Evolutionary conservation across 768 basidiomycete genomes (phyloP).

Genomic region (Tephrocybe sp.): DNA sequence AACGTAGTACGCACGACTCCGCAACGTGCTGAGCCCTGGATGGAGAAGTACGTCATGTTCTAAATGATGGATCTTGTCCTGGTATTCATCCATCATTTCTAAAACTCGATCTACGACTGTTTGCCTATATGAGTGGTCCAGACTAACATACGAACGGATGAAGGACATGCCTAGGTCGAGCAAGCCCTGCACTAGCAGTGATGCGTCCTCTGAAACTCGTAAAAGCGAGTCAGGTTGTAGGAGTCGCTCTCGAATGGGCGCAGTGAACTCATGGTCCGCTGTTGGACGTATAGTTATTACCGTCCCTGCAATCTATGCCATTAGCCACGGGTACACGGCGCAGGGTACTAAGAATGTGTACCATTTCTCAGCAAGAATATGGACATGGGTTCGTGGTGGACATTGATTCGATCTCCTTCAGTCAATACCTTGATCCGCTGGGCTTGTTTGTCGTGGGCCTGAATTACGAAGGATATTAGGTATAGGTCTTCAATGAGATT

Average conservation of each 20-base stretch:
- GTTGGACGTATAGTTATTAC: constrained; percentile 60
- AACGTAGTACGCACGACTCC: constrained; percentile 51
- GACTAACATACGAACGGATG: neutral
- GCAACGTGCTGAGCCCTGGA: constrained; percentile 59
- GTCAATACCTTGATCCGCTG: constrained; percentile 30
- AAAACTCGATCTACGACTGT: constrained; percentile 64
- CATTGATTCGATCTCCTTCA: constrained; percentile 57
- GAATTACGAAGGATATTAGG: neutral
- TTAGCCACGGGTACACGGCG: neutral
- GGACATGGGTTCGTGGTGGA: constrained; percentile 53
- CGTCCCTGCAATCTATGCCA: constrained; percentile 40
- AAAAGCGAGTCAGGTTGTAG: constrained; percentile 59
- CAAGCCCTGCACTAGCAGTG: constrained; percentile 55
- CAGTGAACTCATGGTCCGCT: constrained; percentile 46
- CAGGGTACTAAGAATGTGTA: constrained; percentile 15
- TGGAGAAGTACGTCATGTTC: constrained; percentile 59
- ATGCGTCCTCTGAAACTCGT: constrained; percentile 57
- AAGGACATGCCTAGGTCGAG: constrained; percentile 39
- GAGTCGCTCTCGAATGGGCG: constrained; percentile 59
- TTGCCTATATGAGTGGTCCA: neutral
- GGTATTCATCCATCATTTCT: constrained; percentile 68
- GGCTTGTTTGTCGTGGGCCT: constrained; percentile 24
- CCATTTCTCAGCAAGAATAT: constrained; percentile 71
- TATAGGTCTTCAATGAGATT: neutral
- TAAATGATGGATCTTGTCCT: constrained; percentile 54